Percentiles rank a stretch among this genome's conserved stretches.
phyloP scores from a whole-genome alignment of 2,329 filamentous ascomycete species.

The Fusarium poae region DNA sequence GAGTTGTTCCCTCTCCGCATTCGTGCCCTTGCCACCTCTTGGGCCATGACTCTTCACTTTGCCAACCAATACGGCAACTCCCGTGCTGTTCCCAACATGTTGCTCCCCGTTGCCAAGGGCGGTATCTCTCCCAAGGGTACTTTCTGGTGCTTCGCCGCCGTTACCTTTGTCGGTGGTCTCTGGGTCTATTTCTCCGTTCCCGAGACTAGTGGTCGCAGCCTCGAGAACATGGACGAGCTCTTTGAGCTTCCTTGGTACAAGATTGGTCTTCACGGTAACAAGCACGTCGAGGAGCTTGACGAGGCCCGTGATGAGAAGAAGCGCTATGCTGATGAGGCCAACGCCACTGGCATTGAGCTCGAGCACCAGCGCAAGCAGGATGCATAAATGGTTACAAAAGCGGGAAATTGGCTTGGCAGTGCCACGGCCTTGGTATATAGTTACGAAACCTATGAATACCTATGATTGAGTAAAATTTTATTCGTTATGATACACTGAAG shows the following conservation, averaged over 20 bases:
- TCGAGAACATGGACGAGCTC: conserved; percentile 78
- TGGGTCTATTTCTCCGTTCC: conserved; percentile 82
- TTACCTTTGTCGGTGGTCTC: conserved; percentile 74
- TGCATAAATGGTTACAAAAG: conserved; percentile 19
- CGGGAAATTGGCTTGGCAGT: not conserved
- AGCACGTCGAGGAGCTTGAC: conserved; percentile 64
- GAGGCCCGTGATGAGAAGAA: conserved; percentile 60
- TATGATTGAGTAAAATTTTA: conserved; percentile 2
- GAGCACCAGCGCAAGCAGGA: conserved; percentile 52
- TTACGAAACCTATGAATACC: conserved; percentile 26
- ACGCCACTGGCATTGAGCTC: conserved; percentile 52
- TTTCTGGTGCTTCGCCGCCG: conserved; percentile 80
- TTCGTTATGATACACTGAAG: not conserved
- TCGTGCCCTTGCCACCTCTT: conserved; percentile 76
- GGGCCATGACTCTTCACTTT: conserved; percentile 84
- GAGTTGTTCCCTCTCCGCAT: conserved; percentile 83
- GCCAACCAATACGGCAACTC: conserved; percentile 83
- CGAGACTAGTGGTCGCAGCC: conserved; percentile 74
- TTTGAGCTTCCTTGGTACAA: conserved; percentile 81
- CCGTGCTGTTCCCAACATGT: conserved; percentile 80
- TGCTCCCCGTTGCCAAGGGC: conserved; percentile 63
- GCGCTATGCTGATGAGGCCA: conserved; percentile 52
- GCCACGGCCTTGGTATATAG: conserved; percentile 16
- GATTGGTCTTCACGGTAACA: conserved; percentile 72
- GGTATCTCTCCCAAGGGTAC: conserved; percentile 73